A percentile compares a stretch with the other conserved stretches of the same genome.
Evolutionary conservation across 768 basidiomycete genomes (phyloP).

Genomic region (Pleurotus tuoliensis): DNA sequence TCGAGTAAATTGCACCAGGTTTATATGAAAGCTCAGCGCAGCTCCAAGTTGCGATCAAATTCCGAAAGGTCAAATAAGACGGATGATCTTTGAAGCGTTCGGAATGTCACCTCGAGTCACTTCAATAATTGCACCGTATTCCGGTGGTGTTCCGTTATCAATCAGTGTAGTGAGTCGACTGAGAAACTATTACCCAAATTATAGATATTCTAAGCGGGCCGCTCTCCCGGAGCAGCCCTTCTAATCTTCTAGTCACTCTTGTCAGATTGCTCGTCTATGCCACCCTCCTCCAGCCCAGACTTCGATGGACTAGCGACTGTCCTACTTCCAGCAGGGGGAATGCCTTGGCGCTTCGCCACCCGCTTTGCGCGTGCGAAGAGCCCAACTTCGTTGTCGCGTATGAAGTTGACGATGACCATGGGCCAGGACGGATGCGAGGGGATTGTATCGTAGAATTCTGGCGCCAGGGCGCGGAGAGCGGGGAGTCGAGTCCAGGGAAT

Average conservation of each 20-base stretch:
- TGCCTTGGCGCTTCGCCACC: conserved; percentile 32
- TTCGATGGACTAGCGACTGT: neutral
- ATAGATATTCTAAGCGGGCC: neutral
- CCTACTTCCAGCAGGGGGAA: neutral
- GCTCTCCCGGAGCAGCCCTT: too few species aligned
- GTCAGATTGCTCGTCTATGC: neutral
- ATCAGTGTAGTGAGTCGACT: neutral
- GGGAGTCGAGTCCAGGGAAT: conserved; percentile 94
- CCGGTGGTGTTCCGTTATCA: neutral
- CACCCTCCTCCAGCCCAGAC: neutral
- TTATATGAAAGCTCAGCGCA: too few species aligned
- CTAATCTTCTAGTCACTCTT: conserved; percentile 3
- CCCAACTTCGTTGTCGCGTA: conserved; percentile 84
- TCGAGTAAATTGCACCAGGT: too few species aligned
- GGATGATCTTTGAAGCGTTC: too few species aligned
- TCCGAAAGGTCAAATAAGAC: too few species aligned
- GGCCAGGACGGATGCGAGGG: conserved; percentile 92
- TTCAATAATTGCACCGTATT: neutral
- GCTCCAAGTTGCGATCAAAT: too few species aligned
- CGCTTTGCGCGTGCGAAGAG: conserved; percentile 88
- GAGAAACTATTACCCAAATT: conserved; percentile 2
- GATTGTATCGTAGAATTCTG: conserved; percentile 87
- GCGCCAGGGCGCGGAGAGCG: conserved; percentile 74
- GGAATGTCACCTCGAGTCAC: too few species aligned
- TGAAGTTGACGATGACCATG: conserved; percentile 92